A percentile compares a stretch with the other conserved stretches of the same genome.
Evolutionary conservation across 2,329 filamentous ascomycete species (phyloP).

Genomic region (Zarea fungicola): DNA sequence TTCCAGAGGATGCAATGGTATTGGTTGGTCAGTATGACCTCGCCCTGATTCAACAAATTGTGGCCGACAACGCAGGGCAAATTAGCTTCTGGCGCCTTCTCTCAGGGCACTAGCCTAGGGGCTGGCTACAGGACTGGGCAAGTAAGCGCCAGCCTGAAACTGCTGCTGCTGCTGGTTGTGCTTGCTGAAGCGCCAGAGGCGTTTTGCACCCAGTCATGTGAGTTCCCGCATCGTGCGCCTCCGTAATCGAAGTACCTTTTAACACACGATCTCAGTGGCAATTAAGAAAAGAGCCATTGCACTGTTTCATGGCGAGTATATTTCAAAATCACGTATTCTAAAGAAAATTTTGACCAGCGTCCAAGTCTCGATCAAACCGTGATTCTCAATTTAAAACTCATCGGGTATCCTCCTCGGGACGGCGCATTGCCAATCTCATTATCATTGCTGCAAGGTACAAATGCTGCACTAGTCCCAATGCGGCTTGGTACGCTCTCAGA

Average conservation of each 20-base stretch:
- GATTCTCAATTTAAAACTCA: background rate
- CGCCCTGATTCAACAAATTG: background rate
- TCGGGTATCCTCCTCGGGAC: too few relatives aligned
- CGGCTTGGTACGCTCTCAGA: slow-evolving; percentile 6
- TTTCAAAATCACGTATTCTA: too few relatives aligned
- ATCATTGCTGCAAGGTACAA: background rate
- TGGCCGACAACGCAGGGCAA: background rate
- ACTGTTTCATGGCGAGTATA: too few relatives aligned
- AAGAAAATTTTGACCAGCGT: too few relatives aligned
- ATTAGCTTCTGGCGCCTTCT: background rate
- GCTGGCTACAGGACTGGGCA: background rate
- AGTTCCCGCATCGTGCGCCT: background rate
- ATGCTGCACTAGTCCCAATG: slow-evolving; percentile 3
- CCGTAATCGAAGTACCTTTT: background rate
- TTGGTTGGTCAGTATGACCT: background rate
- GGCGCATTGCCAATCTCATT: background rate
- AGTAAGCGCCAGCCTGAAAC: background rate
- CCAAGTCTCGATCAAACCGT: too few relatives aligned
- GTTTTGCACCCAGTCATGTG: background rate
- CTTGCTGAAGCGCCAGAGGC: background rate
- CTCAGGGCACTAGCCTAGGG: background rate
- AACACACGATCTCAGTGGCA: background rate
- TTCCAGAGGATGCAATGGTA: too few relatives aligned
- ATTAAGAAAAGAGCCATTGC: too few relatives aligned
- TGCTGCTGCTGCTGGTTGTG: background rate